Base-by-base conservation (phyloP, 495 filamentous ascomycete genomes). In the Oidiodendron maius region DNA sequence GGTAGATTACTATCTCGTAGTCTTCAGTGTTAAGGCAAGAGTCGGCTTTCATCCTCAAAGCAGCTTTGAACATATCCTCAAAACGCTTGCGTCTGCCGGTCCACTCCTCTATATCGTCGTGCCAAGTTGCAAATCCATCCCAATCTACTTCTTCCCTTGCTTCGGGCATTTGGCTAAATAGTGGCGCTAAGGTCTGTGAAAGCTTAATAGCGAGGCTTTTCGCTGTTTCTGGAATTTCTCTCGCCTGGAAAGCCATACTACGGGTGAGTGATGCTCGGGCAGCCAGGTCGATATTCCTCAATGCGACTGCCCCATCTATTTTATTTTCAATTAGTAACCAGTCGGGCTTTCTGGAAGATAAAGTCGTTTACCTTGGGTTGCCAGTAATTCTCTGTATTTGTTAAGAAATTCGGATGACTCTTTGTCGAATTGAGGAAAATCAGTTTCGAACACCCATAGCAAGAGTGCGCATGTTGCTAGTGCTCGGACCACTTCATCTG, bases 21-120 rank as follows among this genome's bases (percentile, higher is more conserved):
- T 38, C 32, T 16, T 45, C 49, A 23, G 46, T 26, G 15, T 51
- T 46, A 2, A 51, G 42, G 35, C 40, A 45, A 2, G 49, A 51
- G 16, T 43, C 23, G 13, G 35, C 41, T 40, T 51, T 51, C 10
- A 35, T 40, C 15, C 10, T 40, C 16, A 51, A 28, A 11, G 49
- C 49, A 4, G 13, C 35, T 2, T 21, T 32, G 17, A 51, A 51
- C 40, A 51, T 25, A 10, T 51, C 34, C 4, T 45, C 16, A 1
- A 51, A 22, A 2, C 20, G 32, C 6, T 22, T n/a, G 15, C 35
- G 24, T 40, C 40, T 45, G 4, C 46, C 40, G 21, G 32, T 45
- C 24, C 49, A 46, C 28, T 15, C 23, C 17, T 43, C 18, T 13
- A 41, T 38, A 16, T 38, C 32, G 13, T 46, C 40, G 9, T 42